Percentiles rank a stretch among this genome's conserved stretches.
Conservation (phyloP, 176 grass and related monocot genomes). For the Bothriochloa decipiens region DNA sequence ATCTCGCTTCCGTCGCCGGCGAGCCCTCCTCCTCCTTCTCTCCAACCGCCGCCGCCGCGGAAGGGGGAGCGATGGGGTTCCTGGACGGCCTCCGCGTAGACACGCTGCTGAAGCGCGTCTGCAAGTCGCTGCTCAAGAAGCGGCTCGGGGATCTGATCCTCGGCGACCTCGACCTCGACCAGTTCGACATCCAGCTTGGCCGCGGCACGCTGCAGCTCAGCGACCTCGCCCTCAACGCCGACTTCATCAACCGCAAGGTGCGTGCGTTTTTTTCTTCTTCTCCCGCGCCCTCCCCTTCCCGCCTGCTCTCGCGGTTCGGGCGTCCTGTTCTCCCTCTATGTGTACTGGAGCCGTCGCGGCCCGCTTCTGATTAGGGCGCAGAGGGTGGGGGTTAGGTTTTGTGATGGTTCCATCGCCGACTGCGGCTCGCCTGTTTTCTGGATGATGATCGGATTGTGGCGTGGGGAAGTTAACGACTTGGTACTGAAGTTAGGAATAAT, state of each 20-base stretch:
- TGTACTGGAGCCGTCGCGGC: neutral
- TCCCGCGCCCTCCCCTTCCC: no score
- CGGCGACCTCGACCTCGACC: slow-evolving; percentile 90
- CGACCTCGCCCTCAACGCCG: slow-evolving; percentile 90
- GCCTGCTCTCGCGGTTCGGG: neutral
- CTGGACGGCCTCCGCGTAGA: slow-evolving; percentile 47
- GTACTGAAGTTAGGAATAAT: neutral
- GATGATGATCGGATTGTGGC: neutral
- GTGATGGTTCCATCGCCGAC: neutral
- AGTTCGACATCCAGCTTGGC: slow-evolving; percentile 89
- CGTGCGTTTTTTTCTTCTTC: neutral
- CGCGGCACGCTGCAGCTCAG: slow-evolving; percentile 67
- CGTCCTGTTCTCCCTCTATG: neutral
- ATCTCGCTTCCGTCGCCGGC: neutral
- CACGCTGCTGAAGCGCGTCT: slow-evolving; percentile 77
- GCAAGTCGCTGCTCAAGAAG: slow-evolving; percentile 94
- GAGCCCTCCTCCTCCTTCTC: neutral
- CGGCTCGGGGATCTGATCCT: slow-evolving; percentile 89
- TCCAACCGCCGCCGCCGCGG: neutral
- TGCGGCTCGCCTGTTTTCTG: neutral
- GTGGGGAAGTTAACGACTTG: neutral
- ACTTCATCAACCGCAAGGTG: slow-evolving; percentile 85
- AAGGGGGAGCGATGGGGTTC: slow-evolving; percentile 48
- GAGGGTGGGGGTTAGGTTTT: neutral
- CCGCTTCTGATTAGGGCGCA: neutral